Base-by-base conservation (phyloP, 108 stramenopile genomes). In the Fragilariopsis cylindrus region DNA sequence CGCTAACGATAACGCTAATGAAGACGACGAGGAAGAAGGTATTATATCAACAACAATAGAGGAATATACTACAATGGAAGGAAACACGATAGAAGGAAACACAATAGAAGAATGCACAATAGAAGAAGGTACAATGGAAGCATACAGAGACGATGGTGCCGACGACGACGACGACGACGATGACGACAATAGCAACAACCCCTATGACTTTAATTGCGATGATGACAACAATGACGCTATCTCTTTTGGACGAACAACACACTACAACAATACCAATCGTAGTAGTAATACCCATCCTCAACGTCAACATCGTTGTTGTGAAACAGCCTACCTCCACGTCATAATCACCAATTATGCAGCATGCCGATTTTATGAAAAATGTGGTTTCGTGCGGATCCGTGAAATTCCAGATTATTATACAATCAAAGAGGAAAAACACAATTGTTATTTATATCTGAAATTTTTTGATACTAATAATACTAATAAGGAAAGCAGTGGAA, bases 371-470 rank as follows among this genome's bases (percentile, higher is more conserved):
- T 95, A 95, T 72, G 91, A 95, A 79, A 81, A 85, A 46, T 71
- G 91, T 19, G 87, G 86, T 12, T 95, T 95, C 70, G 81, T 70
- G 66, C 80, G 84, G 62, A 85, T 92, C 40, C 82, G 83, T 64
- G 85, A 87, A 66, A 92, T 94, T 60, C 30, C 74, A 69, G 84
- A 91, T 41, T 95, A 95, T 57, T 95, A 95, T 73, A 80, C 78
- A 4, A 95, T 95, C 65, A 78, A 90, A 60, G 81, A 76, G 7
- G 71, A 85, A 49, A 73, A 81, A 16, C 78, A 88, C 76, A 80
- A 82, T 68, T 95, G 90, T 66, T 95, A 74, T 76, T 81, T 95
- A 18, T 95, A 92, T 76, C 90, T 91, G 19, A 84, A 88, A 45
- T 95, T 88, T 69, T 89, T 86, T 79, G 83, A 95, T 76, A 90